phyloP scores from a whole-genome alignment of 2,329 filamentous ascomycete genomes.

The Paecilomyces dactylethromorphus region DNA sequence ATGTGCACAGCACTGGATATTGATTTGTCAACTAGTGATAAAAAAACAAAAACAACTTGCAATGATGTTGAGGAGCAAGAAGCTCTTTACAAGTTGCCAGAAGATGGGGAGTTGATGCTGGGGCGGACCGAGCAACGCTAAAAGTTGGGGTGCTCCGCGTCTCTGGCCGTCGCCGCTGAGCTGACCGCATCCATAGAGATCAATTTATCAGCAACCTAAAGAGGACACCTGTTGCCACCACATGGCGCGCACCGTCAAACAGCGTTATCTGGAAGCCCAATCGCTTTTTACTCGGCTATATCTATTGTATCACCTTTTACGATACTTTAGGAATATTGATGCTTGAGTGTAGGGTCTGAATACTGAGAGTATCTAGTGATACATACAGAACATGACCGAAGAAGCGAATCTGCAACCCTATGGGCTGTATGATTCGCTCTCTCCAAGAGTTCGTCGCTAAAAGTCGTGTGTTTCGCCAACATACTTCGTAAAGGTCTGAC shows the following conservation, averaged over 20 bases:
- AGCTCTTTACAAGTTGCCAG: not conserved
- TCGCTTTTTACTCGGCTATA: conserved; percentile 1
- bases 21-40: not conserved
- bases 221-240: conserved; percentile 5
- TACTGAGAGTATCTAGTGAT: conserved; percentile 2
- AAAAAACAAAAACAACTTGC: conserved; percentile 2
- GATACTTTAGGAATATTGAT: not conserved
- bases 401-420: not conserved
- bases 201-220: not conserved
- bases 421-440: not conserved
- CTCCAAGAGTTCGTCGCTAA: not conserved
- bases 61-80: not conserved
- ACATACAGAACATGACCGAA: not conserved
- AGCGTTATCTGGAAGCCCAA: not conserved
- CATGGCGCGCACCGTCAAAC: not conserved
- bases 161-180: not conserved
- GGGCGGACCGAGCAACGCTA: not conserved
- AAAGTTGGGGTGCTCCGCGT: not conserved
- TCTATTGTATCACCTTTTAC: not conserved
- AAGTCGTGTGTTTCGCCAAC: not conserved
- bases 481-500: not conserved
- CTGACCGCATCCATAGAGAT: not conserved
- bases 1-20: not conserved
- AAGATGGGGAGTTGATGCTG: not conserved
- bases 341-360: not conserved